Conservation (phyloP, 768 basidiomycete species). For the Rhodotorula kratochvilovae region DNA sequence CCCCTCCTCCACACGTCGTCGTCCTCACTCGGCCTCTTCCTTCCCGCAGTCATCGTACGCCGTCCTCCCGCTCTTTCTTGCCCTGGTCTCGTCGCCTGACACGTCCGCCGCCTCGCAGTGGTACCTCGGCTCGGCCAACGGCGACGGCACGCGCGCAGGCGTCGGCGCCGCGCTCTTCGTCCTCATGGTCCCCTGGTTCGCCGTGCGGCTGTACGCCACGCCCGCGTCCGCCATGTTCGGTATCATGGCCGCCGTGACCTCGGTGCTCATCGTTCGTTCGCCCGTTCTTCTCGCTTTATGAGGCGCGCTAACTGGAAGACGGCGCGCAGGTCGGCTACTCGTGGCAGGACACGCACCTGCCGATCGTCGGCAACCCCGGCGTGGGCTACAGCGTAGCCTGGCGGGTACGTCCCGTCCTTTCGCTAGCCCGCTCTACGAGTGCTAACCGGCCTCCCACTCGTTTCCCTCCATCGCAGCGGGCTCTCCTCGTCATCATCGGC, state of each 20-base stretch:
- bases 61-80: neutral
- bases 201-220: constrained; percentile 54
- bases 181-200: constrained; percentile 52
- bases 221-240: constrained; percentile 40
- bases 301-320: constrained; percentile 1
- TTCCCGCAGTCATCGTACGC: neutral
- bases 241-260: constrained; percentile 47
- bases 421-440: neutral
- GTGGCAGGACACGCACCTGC: constrained; percentile 56
- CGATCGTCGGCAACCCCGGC: constrained; percentile 54
- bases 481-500: constrained; percentile 55
- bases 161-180: constrained; percentile 51
- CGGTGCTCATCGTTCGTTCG: constrained; percentile 38
- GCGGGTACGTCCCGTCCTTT: constrained; percentile 1
- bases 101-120: constrained; percentile 40
- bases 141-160: constrained; percentile 56
- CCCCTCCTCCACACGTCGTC: too few relatives aligned
- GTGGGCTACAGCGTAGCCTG: constrained; percentile 47
- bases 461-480: constrained; percentile 31
- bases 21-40: neutral
- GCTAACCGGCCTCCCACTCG: neutral
- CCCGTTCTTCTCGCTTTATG: constrained; percentile 36
- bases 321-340: constrained; percentile 53
- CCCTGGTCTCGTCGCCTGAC: neutral
- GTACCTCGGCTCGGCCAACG: constrained; percentile 54